These are phyloP conservation scores for Colletotrichum sp. DNA, from an alignment of 2,329 filamentous ascomycete species.

Conservation along the genomic window DNA sequence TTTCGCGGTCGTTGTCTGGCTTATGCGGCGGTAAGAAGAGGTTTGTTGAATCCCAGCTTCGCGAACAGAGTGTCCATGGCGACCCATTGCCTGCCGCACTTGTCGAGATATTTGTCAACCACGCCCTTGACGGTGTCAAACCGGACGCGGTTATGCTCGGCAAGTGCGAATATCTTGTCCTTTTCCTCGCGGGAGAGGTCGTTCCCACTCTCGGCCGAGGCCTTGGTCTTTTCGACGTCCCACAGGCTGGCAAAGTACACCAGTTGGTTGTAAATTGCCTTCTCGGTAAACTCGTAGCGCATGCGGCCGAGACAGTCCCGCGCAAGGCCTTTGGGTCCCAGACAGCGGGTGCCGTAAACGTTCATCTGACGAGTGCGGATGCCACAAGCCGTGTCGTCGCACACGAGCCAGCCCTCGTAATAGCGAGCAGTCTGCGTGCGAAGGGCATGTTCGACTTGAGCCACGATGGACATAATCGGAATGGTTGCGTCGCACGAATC, in stretches of 20 bases:
- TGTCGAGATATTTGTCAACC: conserved; percentile 84
- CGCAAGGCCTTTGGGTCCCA: conserved; percentile 85
- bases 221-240: conserved; percentile 78
- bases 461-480: conserved; percentile 75
- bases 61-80: conserved; percentile 90
- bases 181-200: conserved; percentile 57
- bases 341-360: conserved; percentile 88
- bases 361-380: conserved; percentile 89
- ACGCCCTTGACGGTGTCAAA: conserved; percentile 79
- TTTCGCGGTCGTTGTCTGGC: not conserved
- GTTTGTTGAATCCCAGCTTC: conserved; percentile 61
- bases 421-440: conserved; percentile 80
- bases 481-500: conserved; percentile 68
- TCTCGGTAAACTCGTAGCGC: conserved; percentile 87
- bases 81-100: conserved; percentile 91
- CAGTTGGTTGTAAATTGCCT: conserved; percentile 93
- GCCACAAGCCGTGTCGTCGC: conserved; percentile 87
- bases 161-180: conserved; percentile 71
- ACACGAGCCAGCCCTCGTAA: conserved; percentile 91
- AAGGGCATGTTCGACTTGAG: conserved; percentile 87
- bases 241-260: conserved; percentile 86
- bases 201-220: conserved; percentile 30
- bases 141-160: conserved; percentile 80
- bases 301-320: conserved; percentile 86
- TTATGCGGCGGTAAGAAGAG: conserved; percentile 4